These are phyloP conservation scores for Cyclotella choctawhatcheeana DNA, from an alignment of 108 stramenopile genomes.

Conservation along the genomic window DNA sequence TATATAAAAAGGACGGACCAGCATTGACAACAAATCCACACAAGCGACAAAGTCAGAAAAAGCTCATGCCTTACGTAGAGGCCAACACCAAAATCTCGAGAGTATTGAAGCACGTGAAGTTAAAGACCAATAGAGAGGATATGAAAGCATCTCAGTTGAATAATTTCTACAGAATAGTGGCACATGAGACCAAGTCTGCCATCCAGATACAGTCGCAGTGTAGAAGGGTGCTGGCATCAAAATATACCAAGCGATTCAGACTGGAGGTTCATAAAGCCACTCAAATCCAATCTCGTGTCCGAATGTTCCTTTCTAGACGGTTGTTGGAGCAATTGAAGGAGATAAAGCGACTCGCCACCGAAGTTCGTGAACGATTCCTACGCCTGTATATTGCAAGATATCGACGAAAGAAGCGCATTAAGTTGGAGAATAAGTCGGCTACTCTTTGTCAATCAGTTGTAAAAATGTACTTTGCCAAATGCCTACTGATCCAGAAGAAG, in stretches of 20 bases:
- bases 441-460: conserved; percentile 41
- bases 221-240: conserved; percentile 38
- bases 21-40: neutral
- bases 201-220: conserved; percentile 42
- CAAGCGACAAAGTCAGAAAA: neutral
- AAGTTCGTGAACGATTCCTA: conserved; percentile 6
- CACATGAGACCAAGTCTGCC: conserved; percentile 42
- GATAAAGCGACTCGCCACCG: conserved; percentile 15
- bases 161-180: conserved; percentile 38
- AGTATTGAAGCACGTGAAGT: conserved; percentile 38
- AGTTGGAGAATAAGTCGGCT: conserved; percentile 39
- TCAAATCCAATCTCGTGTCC: conserved; percentile 39
- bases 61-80: conserved; percentile 40
- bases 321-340: conserved; percentile 8
- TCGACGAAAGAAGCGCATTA: conserved; percentile 24
- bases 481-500: neutral
- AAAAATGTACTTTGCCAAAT: conserved; percentile 47
- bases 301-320: conserved; percentile 27
- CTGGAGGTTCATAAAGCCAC: conserved; percentile 16
- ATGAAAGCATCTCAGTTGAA: conserved; percentile 43
- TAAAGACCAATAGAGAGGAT: conserved; percentile 29
- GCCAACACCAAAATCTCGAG: conserved; percentile 48
- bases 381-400: conserved; percentile 34
- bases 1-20: neutral
- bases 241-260: conserved; percentile 1